A percentile compares a stretch with the other conserved stretches of the same genome.
Conservation (phyloP, 768 basidiomycete species). For the Rhodocollybia butyracea region DNA sequence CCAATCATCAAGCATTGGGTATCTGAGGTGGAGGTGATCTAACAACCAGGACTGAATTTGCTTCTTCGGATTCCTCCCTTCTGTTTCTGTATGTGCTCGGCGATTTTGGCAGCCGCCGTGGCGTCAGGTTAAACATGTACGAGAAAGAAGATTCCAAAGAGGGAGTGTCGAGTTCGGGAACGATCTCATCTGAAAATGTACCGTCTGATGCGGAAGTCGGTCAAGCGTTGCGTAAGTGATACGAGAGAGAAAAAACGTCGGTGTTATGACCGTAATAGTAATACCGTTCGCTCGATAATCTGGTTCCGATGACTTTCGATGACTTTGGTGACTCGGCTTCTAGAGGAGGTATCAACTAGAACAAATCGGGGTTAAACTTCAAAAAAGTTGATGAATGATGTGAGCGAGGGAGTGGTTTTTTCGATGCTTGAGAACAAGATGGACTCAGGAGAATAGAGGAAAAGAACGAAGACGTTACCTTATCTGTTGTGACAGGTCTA, state of each 20-base stretch:
- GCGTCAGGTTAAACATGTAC: background rate
- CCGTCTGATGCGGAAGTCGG: constrained; percentile 53
- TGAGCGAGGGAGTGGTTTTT: background rate
- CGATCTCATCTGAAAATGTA: constrained; percentile 32
- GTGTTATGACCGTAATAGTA: background rate
- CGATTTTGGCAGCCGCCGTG: background rate
- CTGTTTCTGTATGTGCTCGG: background rate
- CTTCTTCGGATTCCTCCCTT: background rate
- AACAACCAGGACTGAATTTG: background rate
- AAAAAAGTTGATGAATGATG: too few relatives aligned
- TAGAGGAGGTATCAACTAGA: constrained; percentile 78
- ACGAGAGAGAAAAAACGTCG: too few relatives aligned
- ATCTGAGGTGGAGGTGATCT: background rate
- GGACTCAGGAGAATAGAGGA: background rate
- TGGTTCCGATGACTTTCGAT: constrained; percentile 79
- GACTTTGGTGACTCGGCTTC: too few relatives aligned
- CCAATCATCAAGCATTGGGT: background rate
- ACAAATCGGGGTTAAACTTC: constrained; percentile 83
- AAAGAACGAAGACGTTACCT: too few relatives aligned
- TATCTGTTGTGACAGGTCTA: constrained; percentile 86
- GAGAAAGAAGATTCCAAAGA: background rate
- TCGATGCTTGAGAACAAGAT: background rate
- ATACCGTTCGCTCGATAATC: constrained; percentile 52
- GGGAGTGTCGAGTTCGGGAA: background rate
- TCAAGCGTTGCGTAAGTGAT: background rate